These are phyloP conservation scores for Monosporozyma yasuniensis DNA, from an alignment of 805 yeast species.

Conservation along the genomic window DNA sequence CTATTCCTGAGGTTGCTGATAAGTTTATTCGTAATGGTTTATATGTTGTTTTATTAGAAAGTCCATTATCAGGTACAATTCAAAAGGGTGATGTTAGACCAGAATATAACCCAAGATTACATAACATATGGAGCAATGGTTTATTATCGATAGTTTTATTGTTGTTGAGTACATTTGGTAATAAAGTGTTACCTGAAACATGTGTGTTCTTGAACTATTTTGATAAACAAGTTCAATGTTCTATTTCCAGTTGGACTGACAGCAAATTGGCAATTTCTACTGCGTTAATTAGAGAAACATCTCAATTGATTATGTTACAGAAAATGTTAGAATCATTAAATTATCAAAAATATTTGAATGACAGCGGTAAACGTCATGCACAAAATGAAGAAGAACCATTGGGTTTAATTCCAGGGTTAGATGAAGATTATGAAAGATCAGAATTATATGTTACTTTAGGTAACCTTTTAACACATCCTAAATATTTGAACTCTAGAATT, in stretches of 20 bases:
- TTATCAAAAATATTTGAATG: slow-evolving; percentile 38
- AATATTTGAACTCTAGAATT: slow-evolving; percentile 63
- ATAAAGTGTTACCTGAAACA: slow-evolving; percentile 52
- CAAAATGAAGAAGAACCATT: slow-evolving; percentile 14
- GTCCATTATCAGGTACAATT: slow-evolving; percentile 58
- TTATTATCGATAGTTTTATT: slow-evolving; percentile 57
- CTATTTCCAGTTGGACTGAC: slow-evolving; percentile 62
- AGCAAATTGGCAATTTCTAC: slow-evolving; percentile 34
- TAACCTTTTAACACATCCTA: slow-evolving; percentile 78
- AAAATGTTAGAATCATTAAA: slow-evolving; percentile 47
- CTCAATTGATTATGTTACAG: slow-evolving; percentile 58
- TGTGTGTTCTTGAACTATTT: slow-evolving; percentile 56
- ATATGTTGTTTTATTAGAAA: slow-evolving; percentile 58
- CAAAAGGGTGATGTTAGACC: slow-evolving; percentile 57
- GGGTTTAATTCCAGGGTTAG: slow-evolving; percentile 49
- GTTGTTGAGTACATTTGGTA: slow-evolving; percentile 54
- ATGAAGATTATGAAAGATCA: slow-evolving; percentile 48
- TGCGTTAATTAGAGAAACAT: slow-evolving; percentile 52
- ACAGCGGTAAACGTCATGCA: slow-evolving; percentile 11
- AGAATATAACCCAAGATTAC: slow-evolving; percentile 45
- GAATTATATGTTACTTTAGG: slow-evolving; percentile 53
- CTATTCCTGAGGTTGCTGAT: slow-evolving; percentile 55
- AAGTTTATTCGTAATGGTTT: slow-evolving; percentile 56
- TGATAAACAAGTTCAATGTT: slow-evolving; percentile 52
- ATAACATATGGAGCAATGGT: slow-evolving; percentile 82